Conservation (phyloP, 176 grass and related monocot species). For the Carex parvula region DNA sequence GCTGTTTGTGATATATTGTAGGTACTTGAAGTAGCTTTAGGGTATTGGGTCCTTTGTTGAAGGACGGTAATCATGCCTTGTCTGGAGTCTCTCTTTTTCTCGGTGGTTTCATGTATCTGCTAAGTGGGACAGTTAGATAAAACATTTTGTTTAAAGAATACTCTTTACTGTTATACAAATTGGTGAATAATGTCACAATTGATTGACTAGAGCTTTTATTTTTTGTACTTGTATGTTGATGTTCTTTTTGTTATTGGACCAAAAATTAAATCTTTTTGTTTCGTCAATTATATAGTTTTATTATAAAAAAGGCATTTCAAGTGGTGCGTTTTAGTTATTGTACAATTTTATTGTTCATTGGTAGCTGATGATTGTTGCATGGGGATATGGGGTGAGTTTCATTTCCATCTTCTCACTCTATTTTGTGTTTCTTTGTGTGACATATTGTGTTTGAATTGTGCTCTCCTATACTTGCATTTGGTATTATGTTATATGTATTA, state of each 20-base stretch:
- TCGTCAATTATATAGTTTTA: neutral
- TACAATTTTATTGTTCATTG: neutral
- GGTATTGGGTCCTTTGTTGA: neutral
- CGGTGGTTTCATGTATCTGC: neutral
- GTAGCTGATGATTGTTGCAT: neutral
- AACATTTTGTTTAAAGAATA: slow-evolving; percentile 1
- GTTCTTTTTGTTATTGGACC: neutral
- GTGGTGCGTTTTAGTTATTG: neutral
- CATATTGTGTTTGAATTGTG: neutral
- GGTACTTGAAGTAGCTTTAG: slow-evolving; percentile 29
- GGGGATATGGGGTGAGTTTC: neutral
- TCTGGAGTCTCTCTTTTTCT: slow-evolving; percentile 10
- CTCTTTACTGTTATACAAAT: neutral
- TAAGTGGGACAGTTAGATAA: neutral
- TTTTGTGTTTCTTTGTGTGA: neutral
- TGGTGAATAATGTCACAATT: slow-evolving; percentile 23
- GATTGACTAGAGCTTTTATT: neutral
- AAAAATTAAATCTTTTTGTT: neutral
- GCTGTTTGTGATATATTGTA: neutral
- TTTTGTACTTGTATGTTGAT: neutral
- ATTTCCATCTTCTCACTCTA: neutral
- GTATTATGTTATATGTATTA: neutral
- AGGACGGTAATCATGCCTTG: slow-evolving; percentile 10
- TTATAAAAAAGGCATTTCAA: neutral
- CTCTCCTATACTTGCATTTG: neutral